These are phyloP conservation scores for Alternaria arborescens DNA, from an alignment of 2,329 filamentous ascomycete species.

Conservation along the genomic window DNA sequence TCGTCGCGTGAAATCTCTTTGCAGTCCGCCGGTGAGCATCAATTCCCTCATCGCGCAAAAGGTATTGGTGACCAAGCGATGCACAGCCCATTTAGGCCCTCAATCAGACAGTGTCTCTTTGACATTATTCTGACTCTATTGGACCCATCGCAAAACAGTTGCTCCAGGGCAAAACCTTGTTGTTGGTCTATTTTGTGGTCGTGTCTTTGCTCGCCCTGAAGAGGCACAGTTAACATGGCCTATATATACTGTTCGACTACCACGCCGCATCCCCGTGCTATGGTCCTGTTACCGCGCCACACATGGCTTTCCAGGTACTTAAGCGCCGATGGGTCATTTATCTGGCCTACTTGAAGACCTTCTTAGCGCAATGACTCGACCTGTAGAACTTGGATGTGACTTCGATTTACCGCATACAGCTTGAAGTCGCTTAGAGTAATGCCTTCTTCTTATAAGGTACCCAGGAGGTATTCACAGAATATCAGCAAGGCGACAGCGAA, in stretches of 20 bases:
- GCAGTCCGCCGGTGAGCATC: conserved; percentile 12
- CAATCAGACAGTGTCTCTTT: conserved; percentile 12
- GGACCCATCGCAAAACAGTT: neutral
- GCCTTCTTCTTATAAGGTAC: neutral
- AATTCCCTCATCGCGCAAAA: neutral
- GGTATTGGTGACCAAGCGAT: neutral
- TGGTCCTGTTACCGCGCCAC: conserved; percentile 5
- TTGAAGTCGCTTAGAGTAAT: neutral
- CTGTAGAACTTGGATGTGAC: neutral
- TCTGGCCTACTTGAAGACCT: conserved; percentile 4
- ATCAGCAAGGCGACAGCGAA: neutral
- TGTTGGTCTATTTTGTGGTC: conserved; percentile 6
- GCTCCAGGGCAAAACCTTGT: neutral
- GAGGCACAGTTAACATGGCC: conserved; percentile 1
- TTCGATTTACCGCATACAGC: neutral
- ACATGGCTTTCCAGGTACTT: conserved; percentile 11
- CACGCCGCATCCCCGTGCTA: conserved; percentile 4
- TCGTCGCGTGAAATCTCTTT: neutral
- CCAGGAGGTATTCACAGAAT: neutral
- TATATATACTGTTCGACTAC: conserved; percentile 7
- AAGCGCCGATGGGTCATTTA: conserved; percentile 5
- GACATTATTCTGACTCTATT: neutral
- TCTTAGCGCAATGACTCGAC: neutral
- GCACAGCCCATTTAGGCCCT: conserved; percentile 21
- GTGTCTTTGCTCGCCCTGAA: neutral